phyloP scores from a whole-genome alignment of 2,329 filamentous ascomycete genomes.

The Sporothrix variecibatus region DNA sequence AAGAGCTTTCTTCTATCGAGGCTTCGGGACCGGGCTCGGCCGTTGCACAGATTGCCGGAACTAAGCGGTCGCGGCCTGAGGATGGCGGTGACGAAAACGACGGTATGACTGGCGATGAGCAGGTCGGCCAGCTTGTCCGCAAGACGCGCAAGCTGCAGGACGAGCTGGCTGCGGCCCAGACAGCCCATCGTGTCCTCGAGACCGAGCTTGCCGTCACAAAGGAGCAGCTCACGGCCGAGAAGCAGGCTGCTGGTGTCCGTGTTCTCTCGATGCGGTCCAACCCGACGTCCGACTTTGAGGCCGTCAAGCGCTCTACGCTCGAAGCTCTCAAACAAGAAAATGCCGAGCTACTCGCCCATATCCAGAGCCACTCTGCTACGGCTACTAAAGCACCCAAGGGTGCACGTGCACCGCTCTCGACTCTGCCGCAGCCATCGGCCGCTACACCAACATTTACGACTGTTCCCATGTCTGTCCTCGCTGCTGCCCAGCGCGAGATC shows the following conservation, averaged over 20 bases:
- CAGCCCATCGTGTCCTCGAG: conserved; percentile 68
- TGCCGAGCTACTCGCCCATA: conserved; percentile 72
- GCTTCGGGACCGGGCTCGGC: conserved; percentile 33
- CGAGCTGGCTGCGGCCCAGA: conserved; percentile 69
- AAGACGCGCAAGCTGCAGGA: conserved; percentile 87
- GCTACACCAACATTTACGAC: conserved; percentile 50
- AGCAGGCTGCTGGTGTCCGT: conserved; percentile 72
- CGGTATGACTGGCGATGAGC: conserved; percentile 45
- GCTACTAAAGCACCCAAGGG: too few relatives aligned
- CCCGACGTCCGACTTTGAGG: conserved; percentile 82
- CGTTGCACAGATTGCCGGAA: conserved; percentile 42
- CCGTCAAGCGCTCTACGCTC: conserved; percentile 80
- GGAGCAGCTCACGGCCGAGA: conserved; percentile 69
- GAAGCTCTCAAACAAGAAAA: conserved; percentile 81
- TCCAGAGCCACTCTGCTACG: conserved; percentile 48
- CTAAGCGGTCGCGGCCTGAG: conserved; percentile 66
- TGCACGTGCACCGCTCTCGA: neutral
- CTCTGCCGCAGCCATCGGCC: conserved; percentile 24
- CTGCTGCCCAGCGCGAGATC: conserved; percentile 74
- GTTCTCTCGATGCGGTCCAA: conserved; percentile 88
- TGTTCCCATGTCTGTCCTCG: conserved; percentile 76
- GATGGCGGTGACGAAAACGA: conserved; percentile 63
- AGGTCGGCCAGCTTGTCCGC: conserved; percentile 78
- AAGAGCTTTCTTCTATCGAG: conserved; percentile 71
- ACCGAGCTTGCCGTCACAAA: conserved; percentile 72